Evolutionary conservation across 2,329 filamentous ascomycete genomes (phyloP).

Genomic region (Diaporthe sp.): DNA sequence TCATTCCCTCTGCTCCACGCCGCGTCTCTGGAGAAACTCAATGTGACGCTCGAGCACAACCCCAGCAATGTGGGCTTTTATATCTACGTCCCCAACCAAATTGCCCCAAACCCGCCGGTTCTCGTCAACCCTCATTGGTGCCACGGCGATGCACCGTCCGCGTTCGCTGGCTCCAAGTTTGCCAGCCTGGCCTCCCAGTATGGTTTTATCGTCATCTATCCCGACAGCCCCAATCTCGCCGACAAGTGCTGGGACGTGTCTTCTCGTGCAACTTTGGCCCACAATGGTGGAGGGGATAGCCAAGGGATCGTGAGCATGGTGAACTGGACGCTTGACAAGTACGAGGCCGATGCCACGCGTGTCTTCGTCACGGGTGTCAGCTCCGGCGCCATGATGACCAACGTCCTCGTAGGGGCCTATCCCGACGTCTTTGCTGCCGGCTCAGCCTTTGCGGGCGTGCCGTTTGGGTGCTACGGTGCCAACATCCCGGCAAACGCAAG

Average conservation of each 20-base stretch:
- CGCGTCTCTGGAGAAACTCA: conserved; percentile 42
- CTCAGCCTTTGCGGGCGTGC: conserved; percentile 55
- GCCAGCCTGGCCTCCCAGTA: conserved; percentile 61
- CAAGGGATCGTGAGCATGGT: conserved; percentile 66
- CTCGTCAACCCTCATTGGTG: conserved; percentile 69
- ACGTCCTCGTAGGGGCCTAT: conserved; percentile 61
- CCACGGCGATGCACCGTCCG: conserved; percentile 61
- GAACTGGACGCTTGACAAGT: conserved; percentile 57
- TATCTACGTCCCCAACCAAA: conserved; percentile 58
- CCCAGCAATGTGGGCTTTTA: conserved; percentile 63
- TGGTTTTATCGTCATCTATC: conserved; percentile 62
- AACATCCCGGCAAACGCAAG: conserved; percentile 39
- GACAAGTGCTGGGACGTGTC: conserved; percentile 70
- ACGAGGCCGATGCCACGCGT: conserved; percentile 56
- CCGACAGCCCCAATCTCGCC: conserved; percentile 48
- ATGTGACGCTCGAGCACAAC: conserved; percentile 53
- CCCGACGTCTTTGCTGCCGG: conserved; percentile 64
- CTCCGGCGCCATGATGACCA: conserved; percentile 68
- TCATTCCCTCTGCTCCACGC: conserved; percentile 10
- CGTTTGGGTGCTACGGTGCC: conserved; percentile 60
- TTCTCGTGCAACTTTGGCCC: conserved; percentile 57
- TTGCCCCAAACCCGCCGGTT: conserved; percentile 58
- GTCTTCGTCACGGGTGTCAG: conserved; percentile 62
- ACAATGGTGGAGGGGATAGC: conserved; percentile 62
- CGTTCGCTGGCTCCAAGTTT: conserved; percentile 62